A percentile compares a stretch with the other conserved stretches of the same genome.
Evolutionary conservation across 768 basidiomycete species (phyloP).

Genomic region (Tremella fuciformis): DNA sequence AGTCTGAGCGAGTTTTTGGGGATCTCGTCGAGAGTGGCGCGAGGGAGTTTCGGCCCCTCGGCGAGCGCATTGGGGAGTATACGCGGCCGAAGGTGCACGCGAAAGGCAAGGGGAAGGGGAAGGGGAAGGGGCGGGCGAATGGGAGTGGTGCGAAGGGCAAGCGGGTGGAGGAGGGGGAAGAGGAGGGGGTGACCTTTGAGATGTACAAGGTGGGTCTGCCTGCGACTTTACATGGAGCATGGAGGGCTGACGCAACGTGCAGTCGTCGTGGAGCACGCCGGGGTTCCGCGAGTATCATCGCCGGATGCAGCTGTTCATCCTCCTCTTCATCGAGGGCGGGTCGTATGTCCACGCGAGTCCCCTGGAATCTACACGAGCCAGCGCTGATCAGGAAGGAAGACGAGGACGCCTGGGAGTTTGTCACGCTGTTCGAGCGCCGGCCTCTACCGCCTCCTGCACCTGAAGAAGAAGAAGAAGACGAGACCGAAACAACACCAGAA

Average conservation of each 20-base stretch:
- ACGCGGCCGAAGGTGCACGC: conserved; percentile 55
- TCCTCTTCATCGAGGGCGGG: conserved; percentile 92
- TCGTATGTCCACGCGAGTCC: conserved; percentile 69
- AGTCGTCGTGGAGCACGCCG: conserved; percentile 80
- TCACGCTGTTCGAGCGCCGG: conserved; percentile 64
- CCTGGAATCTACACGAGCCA: neutral
- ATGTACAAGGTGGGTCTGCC: conserved; percentile 74
- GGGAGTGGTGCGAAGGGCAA: conserved; percentile 57
- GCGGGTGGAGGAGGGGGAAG: conserved; percentile 56
- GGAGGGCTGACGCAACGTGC: conserved; percentile 6
- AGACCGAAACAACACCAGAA: neutral
- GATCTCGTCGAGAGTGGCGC: conserved; percentile 74
- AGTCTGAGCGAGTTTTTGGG: conserved; percentile 65
- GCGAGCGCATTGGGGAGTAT: conserved; percentile 74
- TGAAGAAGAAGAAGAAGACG: neutral
- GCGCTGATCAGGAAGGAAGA: conserved; percentile 59
- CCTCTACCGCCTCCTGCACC: neutral
- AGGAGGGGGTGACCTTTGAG: conserved; percentile 73
- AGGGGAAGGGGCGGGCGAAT: conserved; percentile 55
- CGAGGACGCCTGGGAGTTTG: conserved; percentile 92
- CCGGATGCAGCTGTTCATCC: conserved; percentile 87
- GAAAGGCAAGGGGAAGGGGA: conserved; percentile 60
- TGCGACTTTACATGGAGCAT: neutral
- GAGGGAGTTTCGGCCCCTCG: conserved; percentile 70
- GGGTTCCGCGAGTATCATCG: conserved; percentile 90